These are phyloP conservation scores for Rubus idaeus DNA, from an alignment of 306 rosid genomes.

Conservation along the genomic window DNA sequence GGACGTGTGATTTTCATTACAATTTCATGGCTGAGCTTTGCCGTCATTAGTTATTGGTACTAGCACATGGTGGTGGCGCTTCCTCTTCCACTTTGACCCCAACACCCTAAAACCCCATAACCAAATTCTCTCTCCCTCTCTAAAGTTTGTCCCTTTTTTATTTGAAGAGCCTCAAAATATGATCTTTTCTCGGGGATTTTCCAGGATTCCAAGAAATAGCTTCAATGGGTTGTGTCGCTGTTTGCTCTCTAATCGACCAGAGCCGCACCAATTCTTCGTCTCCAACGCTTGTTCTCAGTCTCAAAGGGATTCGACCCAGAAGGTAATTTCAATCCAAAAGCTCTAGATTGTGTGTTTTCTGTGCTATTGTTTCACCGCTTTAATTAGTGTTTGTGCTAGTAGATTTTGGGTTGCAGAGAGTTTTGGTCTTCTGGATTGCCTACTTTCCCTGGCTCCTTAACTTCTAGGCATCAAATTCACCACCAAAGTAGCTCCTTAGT, in stretches of 20 bases:
- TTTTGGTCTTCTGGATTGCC: slow-evolving; percentile 38
- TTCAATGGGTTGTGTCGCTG: slow-evolving; percentile 43
- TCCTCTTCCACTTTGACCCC: slow-evolving; percentile 22
- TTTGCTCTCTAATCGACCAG: slow-evolving; percentile 32
- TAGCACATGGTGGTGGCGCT: slow-evolving; percentile 3
- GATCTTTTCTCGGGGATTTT: slow-evolving; percentile 51
- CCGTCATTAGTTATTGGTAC: slow-evolving; percentile 10
- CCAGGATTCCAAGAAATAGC: slow-evolving; percentile 50
- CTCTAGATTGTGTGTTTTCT: slow-evolving; percentile 1
- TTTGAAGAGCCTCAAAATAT: slow-evolving; percentile 21
- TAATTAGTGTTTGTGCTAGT: slow-evolving; percentile 32
- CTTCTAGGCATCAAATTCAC: slow-evolving; percentile 59
- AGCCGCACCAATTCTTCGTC: slow-evolving; percentile 32
- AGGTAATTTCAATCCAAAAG: slow-evolving; percentile 28
- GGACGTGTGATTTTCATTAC: slow-evolving; percentile 2
- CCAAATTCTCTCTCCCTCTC: background rate
- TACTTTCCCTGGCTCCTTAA: slow-evolving; percentile 34
- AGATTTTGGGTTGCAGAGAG: slow-evolving; percentile 53
- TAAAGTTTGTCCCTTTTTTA: background rate
- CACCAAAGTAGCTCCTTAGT: slow-evolving; percentile 72
- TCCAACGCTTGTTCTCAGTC: slow-evolving; percentile 22
- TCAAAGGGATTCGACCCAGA: slow-evolving; percentile 32
- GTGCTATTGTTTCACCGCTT: background rate
- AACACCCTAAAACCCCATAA: background rate
- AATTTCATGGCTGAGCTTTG: slow-evolving; percentile 39